These are phyloP conservation scores for Sugiyamaella castrensis DNA, from an alignment of 1,139 yeast species.

Conservation along the genomic window DNA sequence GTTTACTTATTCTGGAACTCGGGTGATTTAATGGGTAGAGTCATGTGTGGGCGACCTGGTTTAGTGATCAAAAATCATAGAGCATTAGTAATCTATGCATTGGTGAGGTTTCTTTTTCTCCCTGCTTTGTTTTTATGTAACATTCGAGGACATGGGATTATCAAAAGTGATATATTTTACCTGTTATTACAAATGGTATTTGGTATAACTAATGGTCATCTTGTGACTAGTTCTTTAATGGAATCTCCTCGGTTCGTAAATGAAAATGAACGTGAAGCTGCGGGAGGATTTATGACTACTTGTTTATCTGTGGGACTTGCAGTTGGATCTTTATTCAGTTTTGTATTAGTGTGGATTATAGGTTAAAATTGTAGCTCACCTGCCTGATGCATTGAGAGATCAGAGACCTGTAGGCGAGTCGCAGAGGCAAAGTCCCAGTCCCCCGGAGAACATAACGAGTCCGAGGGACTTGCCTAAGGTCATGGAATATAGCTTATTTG, in stretches of 20 bases:
- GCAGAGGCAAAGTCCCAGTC: no score
- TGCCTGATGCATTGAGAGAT: no score
- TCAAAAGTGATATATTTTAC: slow-evolving; percentile 65
- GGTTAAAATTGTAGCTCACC: neutral
- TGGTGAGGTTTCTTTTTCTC: slow-evolving; percentile 52
- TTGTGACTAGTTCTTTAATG: slow-evolving; percentile 80
- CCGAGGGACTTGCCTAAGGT: no score
- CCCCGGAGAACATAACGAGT: no score
- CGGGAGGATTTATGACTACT: slow-evolving; percentile 87
- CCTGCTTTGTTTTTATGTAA: slow-evolving; percentile 52
- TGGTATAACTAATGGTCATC: slow-evolving; percentile 86
- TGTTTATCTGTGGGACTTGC: slow-evolving; percentile 74
- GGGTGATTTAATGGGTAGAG: slow-evolving; percentile 81
- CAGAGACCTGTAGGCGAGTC: no score
- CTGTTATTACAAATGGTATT: slow-evolving; percentile 66
- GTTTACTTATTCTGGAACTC: slow-evolving; percentile 81
- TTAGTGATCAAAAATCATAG: slow-evolving; percentile 35
- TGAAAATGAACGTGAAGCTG: slow-evolving; percentile 78
- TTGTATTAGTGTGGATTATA: slow-evolving; percentile 49
- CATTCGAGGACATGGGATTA: slow-evolving; percentile 43
- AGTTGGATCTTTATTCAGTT: slow-evolving; percentile 72
- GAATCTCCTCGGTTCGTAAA: slow-evolving; percentile 57
- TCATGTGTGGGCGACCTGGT: slow-evolving; percentile 53
- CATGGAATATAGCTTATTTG: neutral
- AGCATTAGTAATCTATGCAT: slow-evolving; percentile 23